Percentiles rank a stretch among this genome's conserved stretches.
Conservation (phyloP, 1,139 yeast species). For the Suzukiozyma palmioleophila region DNA sequence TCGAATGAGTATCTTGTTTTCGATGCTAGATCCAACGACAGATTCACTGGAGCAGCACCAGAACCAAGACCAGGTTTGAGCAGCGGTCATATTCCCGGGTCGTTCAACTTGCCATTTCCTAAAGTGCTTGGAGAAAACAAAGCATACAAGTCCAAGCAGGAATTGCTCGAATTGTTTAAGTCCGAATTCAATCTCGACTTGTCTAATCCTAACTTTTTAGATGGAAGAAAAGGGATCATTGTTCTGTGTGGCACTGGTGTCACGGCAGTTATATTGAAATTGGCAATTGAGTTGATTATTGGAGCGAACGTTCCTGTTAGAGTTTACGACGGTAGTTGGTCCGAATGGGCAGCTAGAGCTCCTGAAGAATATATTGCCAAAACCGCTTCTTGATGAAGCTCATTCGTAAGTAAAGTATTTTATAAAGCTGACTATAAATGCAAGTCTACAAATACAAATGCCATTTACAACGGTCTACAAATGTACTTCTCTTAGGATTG, state of each 20-base stretch:
- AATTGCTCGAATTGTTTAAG: conserved; percentile 43
- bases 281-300: conserved; percentile 40
- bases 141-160: conserved; percentile 46
- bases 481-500: background rate
- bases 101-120: conserved; percentile 71
- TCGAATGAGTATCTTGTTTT: conserved; percentile 49
- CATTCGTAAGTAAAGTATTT: background rate
- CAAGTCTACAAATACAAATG: background rate
- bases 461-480: too few relatives aligned
- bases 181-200: conserved; percentile 34
- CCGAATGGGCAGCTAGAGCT: conserved; percentile 54
- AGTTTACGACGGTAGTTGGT: conserved; percentile 95
- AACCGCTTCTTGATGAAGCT: conserved; percentile 6
- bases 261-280: conserved; percentile 77
- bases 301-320: conserved; percentile 64
- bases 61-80: conserved; percentile 87
- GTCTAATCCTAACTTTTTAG: conserved; percentile 17
- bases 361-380: conserved; percentile 32
- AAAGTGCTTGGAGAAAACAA: conserved; percentile 49
- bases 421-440: background rate
- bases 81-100: conserved; percentile 86
- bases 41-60: conserved; percentile 74
- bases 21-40: conserved; percentile 76
- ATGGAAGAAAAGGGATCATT: conserved; percentile 54
- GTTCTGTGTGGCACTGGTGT: conserved; percentile 97